Percentiles rank a stretch among this genome's conserved stretches.
These are phyloP conservation scores for Fomitopsis palustris DNA, from an alignment of 1,284 basidiomycete genomes.

Conservation along the genomic window DNA sequence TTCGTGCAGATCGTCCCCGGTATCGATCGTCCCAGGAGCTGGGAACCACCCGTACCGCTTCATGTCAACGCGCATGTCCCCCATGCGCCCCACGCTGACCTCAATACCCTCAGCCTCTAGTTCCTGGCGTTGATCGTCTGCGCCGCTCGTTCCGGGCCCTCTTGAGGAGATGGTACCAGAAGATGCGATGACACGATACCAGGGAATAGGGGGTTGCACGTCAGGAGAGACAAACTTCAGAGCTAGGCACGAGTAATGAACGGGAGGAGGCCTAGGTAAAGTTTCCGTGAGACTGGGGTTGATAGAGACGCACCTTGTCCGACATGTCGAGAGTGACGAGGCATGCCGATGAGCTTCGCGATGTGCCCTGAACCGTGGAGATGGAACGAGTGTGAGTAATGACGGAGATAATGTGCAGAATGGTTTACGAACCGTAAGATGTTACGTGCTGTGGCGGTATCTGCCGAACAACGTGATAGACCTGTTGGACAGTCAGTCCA, in stretches of 20 bases:
- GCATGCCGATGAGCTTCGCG: constrained; percentile 82
- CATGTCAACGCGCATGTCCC: constrained; percentile 49
- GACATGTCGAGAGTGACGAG: constrained; percentile 78
- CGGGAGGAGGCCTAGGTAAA: neutral
- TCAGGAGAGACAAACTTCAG: constrained; percentile 65
- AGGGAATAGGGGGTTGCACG: constrained; percentile 63
- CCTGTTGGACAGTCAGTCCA: constrained; percentile 34
- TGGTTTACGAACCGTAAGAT: constrained; percentile 55
- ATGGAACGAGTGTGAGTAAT: neutral
- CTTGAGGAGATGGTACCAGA: constrained; percentile 76
- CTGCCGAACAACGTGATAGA: constrained; percentile 62
- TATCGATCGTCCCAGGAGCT: constrained; percentile 22
- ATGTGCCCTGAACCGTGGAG: constrained; percentile 58
- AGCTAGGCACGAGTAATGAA: constrained; percentile 34
- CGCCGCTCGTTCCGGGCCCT: constrained; percentile 70
- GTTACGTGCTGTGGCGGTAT: constrained; percentile 65
- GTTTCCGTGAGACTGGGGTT: neutral
- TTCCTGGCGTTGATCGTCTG: constrained; percentile 59
- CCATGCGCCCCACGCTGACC: constrained; percentile 43
- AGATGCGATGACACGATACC: constrained; percentile 70
- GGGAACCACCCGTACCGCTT: constrained; percentile 62
- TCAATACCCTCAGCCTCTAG: constrained; percentile 72
- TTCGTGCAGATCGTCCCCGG: constrained; percentile 10
- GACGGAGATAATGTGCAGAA: neutral
- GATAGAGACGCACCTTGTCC: constrained; percentile 63